Conservation (phyloP, 441 rosid genomes). For the Pelargonium hybrid region DNA sequence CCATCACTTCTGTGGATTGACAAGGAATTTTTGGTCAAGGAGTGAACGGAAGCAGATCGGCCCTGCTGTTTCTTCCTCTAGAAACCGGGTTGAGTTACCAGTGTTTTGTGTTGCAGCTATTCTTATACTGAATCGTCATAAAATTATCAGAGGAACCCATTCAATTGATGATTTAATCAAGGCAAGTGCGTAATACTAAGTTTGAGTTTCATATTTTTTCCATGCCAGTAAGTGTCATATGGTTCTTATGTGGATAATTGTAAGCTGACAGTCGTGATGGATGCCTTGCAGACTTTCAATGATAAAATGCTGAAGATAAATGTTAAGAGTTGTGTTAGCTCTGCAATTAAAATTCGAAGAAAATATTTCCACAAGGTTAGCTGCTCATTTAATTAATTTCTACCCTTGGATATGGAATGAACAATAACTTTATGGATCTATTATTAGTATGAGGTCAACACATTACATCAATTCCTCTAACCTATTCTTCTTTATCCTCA, state of each 20-base stretch:
- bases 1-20: constrained; percentile 64
- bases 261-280: constrained; percentile 3
- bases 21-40: constrained; percentile 59
- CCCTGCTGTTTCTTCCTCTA: constrained; percentile 41
- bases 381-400: constrained; percentile 2
- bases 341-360: constrained; percentile 76
- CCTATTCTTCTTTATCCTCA: background rate
- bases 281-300: constrained; percentile 61
- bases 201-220: constrained; percentile 9
- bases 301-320: constrained; percentile 66
- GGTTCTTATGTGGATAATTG: background rate
- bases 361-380: constrained; percentile 73
- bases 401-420: background rate
- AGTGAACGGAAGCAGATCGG: constrained; percentile 42
- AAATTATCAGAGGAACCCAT: constrained; percentile 66
- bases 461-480: background rate
- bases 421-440: background rate
- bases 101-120: constrained; percentile 90
- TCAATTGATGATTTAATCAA: constrained; percentile 88
- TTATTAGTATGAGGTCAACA: background rate
- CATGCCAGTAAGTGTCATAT: background rate
- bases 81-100: constrained; percentile 58
- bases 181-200: constrained; percentile 33
- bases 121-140: constrained; percentile 72
- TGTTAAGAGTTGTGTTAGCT: constrained; percentile 54